These are phyloP conservation scores for Ceratobasidium papillatum DNA, from an alignment of 1,284 basidiomycete species.

Conservation along the genomic window DNA sequence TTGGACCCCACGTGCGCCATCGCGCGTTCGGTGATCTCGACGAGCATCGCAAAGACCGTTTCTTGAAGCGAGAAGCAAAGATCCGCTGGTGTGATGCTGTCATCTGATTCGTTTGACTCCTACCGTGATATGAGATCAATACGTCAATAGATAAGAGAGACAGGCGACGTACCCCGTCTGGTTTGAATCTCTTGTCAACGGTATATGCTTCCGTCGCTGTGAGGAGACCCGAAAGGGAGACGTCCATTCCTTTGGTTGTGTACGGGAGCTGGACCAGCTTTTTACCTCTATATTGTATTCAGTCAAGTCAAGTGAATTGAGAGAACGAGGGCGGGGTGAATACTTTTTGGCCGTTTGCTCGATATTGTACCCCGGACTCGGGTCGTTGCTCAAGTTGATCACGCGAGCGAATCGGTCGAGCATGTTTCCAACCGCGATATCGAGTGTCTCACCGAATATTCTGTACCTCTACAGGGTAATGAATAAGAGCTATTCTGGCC, in stretches of 20 bases:
- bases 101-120: slow-evolving; percentile 59
- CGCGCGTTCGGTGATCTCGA: slow-evolving; percentile 98
- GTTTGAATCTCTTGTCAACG: slow-evolving; percentile 74
- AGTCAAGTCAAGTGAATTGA: background rate
- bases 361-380: slow-evolving; percentile 98
- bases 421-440: slow-evolving; percentile 99
- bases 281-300: slow-evolving; percentile 52
- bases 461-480: slow-evolving; percentile 72
- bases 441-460: slow-evolving; percentile 98
- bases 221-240: slow-evolving; percentile 93
- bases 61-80: slow-evolving; percentile 98
- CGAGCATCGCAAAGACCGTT: slow-evolving; percentile 97
- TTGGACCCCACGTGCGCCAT: slow-evolving; percentile 98
- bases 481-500: background rate
- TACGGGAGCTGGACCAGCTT: slow-evolving; percentile 88
- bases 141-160: background rate
- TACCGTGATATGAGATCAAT: slow-evolving; percentile 52
- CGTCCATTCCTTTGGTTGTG: slow-evolving; percentile 98
- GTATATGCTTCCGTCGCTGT: slow-evolving; percentile 91
- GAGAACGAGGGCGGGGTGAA: background rate
- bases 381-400: slow-evolving; percentile 96
- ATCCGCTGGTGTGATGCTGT: slow-evolving; percentile 91
- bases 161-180: slow-evolving; percentile 32
- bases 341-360: slow-evolving; percentile 94
- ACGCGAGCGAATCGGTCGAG: slow-evolving; percentile 96